phyloP scores from a whole-genome alignment of 345 rosid species.

The Nephelium lappaceum region DNA sequence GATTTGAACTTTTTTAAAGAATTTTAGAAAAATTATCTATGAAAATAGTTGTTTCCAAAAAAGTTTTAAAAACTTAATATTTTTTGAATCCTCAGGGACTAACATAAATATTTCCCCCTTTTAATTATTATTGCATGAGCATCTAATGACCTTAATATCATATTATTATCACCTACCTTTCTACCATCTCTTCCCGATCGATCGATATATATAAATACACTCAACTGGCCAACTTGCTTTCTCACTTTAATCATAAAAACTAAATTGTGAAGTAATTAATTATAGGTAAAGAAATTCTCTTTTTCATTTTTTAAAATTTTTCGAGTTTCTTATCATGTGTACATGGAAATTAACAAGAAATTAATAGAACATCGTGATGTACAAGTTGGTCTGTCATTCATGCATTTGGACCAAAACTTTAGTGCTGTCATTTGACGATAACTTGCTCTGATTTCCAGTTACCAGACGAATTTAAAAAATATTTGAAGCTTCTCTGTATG shows the following conservation, averaged over 20 bases:
- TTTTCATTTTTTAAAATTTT: neutral
- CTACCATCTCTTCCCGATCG: no score
- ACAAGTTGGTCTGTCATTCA: neutral
- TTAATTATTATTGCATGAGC: neutral
- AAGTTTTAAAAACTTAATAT: no score
- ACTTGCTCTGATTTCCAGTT: slow-evolving; percentile 3
- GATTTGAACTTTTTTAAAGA: no score
- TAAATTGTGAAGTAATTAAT: neutral
- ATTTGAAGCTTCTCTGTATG: neutral
- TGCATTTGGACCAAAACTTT: neutral
- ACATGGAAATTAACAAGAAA: neutral
- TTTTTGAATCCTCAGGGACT: no score
- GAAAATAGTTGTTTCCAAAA: no score
- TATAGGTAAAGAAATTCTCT: neutral
- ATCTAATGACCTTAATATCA: neutral
- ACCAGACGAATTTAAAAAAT: neutral
- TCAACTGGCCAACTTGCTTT: neutral
- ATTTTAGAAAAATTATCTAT: no score
- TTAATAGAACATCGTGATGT: neutral
- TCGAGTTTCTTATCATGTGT: neutral
- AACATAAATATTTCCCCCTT: no score
- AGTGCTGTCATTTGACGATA: neutral
- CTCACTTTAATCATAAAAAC: neutral
- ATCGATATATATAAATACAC: no score
- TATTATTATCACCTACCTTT: no score